phyloP scores from a whole-genome alignment of 192 early-diverging fungal species.

The Spinellus fusiger region DNA sequence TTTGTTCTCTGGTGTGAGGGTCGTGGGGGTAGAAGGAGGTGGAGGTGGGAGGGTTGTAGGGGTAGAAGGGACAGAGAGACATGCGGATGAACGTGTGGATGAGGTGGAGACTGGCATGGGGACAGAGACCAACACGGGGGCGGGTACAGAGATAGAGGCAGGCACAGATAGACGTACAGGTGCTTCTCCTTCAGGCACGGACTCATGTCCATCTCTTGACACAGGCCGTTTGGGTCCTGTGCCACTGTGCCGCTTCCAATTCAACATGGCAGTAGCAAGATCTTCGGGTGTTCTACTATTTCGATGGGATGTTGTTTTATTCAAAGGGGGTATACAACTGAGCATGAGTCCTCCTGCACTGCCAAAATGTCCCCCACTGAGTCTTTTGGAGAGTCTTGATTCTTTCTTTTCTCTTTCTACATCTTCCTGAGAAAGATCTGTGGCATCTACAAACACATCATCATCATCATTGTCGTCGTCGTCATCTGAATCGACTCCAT shows the following conservation, averaged over 20 bases:
- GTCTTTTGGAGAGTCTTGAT: constrained; percentile 25
- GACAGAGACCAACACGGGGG: background rate
- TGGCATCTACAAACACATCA: constrained; percentile 33
- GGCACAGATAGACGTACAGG: background rate
- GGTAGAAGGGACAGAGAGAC: background rate
- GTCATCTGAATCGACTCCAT: constrained; percentile 2
- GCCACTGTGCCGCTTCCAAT: constrained; percentile 11
- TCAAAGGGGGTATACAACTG: constrained; percentile 7
- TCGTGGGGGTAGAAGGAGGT: background rate
- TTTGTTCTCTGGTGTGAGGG: background rate
- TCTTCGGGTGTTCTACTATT: constrained; percentile 9
- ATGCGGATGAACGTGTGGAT: background rate
- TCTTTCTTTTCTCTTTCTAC: constrained; percentile 20
- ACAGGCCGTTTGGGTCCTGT: background rate
- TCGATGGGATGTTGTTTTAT: background rate
- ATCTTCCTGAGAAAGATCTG: constrained; percentile 21
- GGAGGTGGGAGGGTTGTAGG: background rate
- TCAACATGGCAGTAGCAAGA: constrained; percentile 11
- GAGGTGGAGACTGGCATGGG: background rate
- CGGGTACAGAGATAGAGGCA: background rate
- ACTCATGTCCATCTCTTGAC: background rate
- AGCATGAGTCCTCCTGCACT: constrained; percentile 32
- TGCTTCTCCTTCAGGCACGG: background rate
- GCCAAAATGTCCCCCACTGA: constrained; percentile 33
- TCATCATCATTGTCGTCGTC: background rate